Conservation (phyloP, 2,329 filamentous ascomycete genomes). For the Microdochium paspali region DNA sequence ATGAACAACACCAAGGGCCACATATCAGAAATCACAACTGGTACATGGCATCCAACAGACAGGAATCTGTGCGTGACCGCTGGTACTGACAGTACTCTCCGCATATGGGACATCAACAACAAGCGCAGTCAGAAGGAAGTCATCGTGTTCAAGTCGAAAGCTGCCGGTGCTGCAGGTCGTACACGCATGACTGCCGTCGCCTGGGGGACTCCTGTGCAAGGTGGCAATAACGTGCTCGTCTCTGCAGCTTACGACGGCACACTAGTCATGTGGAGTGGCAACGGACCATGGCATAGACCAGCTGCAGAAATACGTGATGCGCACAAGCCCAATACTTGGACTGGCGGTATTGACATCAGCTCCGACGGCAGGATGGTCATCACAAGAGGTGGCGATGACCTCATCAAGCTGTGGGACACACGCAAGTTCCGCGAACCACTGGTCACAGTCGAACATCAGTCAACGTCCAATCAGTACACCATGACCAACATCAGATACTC, state of each 20-base stretch:
- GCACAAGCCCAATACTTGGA: slow-evolving; percentile 79
- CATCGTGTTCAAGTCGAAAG: slow-evolving; percentile 89
- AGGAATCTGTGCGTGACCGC: slow-evolving; percentile 81
- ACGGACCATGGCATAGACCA: slow-evolving; percentile 77
- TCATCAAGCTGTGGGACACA: slow-evolving; percentile 94
- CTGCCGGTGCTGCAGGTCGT: slow-evolving; percentile 78
- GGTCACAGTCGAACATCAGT: slow-evolving; percentile 67
- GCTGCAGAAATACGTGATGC: slow-evolving; percentile 76
- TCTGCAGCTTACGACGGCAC: slow-evolving; percentile 82
- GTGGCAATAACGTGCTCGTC: slow-evolving; percentile 70
- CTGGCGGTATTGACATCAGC: slow-evolving; percentile 83
- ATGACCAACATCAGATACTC: slow-evolving; percentile 86
- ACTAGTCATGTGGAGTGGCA: slow-evolving; percentile 83
- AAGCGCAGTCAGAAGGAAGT: slow-evolving; percentile 85
- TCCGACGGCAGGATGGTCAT: slow-evolving; percentile 83
- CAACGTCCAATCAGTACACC: slow-evolving; percentile 74
- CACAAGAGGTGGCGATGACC: slow-evolving; percentile 81
- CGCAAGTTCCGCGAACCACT: slow-evolving; percentile 90
- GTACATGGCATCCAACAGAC: slow-evolving; percentile 84
- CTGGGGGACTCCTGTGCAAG: slow-evolving; percentile 71
- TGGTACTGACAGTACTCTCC: slow-evolving; percentile 86
- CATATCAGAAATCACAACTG: slow-evolving; percentile 81
- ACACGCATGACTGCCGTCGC: slow-evolving; percentile 89
- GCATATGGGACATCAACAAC: slow-evolving; percentile 95
- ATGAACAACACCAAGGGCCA: slow-evolving; percentile 98